Evolutionary conservation across 371 early-diverging fungal species (phyloP).

Genomic region (Catenaria anguillulae): DNA sequence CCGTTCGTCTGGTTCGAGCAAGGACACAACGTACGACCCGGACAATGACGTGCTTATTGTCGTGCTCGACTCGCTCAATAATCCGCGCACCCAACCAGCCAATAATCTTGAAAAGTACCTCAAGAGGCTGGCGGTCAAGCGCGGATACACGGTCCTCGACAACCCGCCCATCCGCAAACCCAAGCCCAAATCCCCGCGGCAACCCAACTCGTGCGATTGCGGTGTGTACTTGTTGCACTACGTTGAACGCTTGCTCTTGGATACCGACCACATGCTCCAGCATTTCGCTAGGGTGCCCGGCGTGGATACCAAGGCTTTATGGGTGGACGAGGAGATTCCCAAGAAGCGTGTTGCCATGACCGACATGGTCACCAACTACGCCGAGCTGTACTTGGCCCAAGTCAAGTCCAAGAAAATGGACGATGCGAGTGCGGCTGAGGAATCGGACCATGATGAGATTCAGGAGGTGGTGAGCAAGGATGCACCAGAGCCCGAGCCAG

Average conservation of each 20-base stretch:
- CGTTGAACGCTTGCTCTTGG: slow-evolving; percentile 31
- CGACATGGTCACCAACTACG: too few relatives aligned
- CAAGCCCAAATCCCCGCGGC: slow-evolving; percentile 42
- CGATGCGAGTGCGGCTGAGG: too few relatives aligned
- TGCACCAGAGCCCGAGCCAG: too few relatives aligned
- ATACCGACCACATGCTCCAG: slow-evolving; percentile 15
- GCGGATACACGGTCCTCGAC: slow-evolving; percentile 4
- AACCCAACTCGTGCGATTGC: slow-evolving; percentile 48
- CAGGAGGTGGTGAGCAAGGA: too few relatives aligned
- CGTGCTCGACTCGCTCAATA: slow-evolving; percentile 41
- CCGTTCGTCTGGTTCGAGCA: too few relatives aligned
- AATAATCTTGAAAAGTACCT: neutral
- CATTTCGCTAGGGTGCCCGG: too few relatives aligned
- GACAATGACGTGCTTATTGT: slow-evolving; percentile 14
- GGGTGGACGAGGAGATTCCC: too few relatives aligned
- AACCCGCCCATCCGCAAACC: slow-evolving; percentile 23
- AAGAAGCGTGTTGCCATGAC: too few relatives aligned
- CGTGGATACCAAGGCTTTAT: too few relatives aligned
- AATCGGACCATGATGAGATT: too few relatives aligned
- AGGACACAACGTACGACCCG: neutral
- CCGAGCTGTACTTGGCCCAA: too few relatives aligned
- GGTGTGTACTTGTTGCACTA: slow-evolving; percentile 46
- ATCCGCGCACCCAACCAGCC: neutral
- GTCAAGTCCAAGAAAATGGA: too few relatives aligned
- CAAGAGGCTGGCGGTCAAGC: slow-evolving; percentile 20